phyloP scores from a whole-genome alignment of 2,329 filamentous ascomycete genomes.

The Triangularia setosa region DNA sequence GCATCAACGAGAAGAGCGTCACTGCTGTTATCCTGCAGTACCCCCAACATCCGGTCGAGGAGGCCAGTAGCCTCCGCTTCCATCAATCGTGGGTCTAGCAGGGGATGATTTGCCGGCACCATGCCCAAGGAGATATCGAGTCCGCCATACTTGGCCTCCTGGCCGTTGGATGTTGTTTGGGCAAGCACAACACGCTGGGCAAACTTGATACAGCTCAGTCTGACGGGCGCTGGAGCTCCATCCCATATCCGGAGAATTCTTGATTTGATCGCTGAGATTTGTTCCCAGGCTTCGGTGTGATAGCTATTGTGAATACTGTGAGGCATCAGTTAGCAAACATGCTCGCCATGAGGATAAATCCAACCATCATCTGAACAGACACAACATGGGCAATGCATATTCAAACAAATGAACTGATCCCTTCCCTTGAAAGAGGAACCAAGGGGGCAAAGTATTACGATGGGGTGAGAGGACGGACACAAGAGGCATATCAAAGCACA shows the following conservation, averaged over 20 bases:
- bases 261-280: slow-evolving; percentile 83
- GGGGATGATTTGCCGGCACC: slow-evolving; percentile 75
- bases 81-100: slow-evolving; percentile 74
- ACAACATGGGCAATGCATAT: background rate
- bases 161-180: slow-evolving; percentile 78
- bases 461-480: background rate
- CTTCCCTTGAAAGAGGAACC: background rate
- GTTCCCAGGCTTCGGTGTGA: slow-evolving; percentile 79
- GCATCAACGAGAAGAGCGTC: slow-evolving; percentile 87
- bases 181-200: slow-evolving; percentile 88
- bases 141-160: slow-evolving; percentile 74
- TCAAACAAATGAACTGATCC: background rate
- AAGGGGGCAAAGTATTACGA: background rate
- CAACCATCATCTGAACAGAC: background rate
- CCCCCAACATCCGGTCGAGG: slow-evolving; percentile 78
- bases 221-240: slow-evolving; percentile 66
- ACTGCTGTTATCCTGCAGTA: slow-evolving; percentile 82
- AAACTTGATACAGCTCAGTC: slow-evolving; percentile 96
- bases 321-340: slow-evolving; percentile 18
- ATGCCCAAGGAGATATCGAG: slow-evolving; percentile 83
- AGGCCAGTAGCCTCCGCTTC: slow-evolving; percentile 92
- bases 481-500: background rate
- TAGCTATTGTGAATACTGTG: slow-evolving; percentile 79
- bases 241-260: slow-evolving; percentile 90
- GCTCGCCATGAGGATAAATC: background rate